Evolutionary conservation across 2,329 filamentous ascomycete species (phyloP).

Genomic region (Phialophora tarda): DNA sequence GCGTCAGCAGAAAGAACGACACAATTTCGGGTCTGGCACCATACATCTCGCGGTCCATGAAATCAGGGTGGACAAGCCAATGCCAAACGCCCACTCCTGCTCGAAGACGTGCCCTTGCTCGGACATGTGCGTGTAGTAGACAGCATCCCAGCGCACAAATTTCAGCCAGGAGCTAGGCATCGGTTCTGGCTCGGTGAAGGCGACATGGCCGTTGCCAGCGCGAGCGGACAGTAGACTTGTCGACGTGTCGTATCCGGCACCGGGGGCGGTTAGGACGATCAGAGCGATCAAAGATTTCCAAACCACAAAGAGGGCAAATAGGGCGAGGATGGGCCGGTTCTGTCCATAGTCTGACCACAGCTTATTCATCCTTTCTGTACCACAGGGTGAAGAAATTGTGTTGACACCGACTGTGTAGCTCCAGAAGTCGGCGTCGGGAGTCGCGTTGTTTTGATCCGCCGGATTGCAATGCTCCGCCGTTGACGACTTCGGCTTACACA

Average conservation of each 20-base stretch:
- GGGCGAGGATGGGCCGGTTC: slow-evolving; percentile 18
- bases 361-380: slow-evolving; percentile 10
- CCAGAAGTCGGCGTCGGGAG: not conserved
- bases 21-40: not conserved
- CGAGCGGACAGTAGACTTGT: slow-evolving; percentile 55
- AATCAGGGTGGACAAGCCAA: slow-evolving; percentile 49
- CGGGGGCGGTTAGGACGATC: slow-evolving; percentile 58
- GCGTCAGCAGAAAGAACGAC: slow-evolving; percentile 6
- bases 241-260: slow-evolving; percentile 68
- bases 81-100: slow-evolving; percentile 71
- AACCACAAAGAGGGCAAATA: slow-evolving; percentile 49
- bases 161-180: slow-evolving; percentile 46
- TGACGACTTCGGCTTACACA: not conserved
- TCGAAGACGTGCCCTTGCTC: slow-evolving; percentile 63
- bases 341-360: slow-evolving; percentile 10
- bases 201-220: not conserved
- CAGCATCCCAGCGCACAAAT: slow-evolving; percentile 66
- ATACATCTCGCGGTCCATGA: slow-evolving; percentile 37
- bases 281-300: slow-evolving; percentile 64
- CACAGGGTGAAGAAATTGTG: not conserved
- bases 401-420: not conserved
- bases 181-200: slow-evolving; percentile 23
- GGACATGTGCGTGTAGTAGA: slow-evolving; percentile 64
- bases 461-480: not conserved
- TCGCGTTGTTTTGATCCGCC: not conserved